phyloP scores from a whole-genome alignment of 2,329 filamentous ascomycete species.

The Acrocalymma vagum region DNA sequence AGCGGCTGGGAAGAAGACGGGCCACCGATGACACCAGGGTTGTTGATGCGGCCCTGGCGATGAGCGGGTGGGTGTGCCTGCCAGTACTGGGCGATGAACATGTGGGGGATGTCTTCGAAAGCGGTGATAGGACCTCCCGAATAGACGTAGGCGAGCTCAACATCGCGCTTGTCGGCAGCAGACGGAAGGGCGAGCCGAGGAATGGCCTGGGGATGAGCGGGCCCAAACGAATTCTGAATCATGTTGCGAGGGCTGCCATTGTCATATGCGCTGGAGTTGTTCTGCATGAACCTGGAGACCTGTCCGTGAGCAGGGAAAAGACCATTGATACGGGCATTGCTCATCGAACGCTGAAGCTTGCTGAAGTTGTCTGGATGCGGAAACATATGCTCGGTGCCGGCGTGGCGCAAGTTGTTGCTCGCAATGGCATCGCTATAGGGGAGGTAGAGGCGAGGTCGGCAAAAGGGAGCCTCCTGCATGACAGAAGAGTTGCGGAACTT shows the following conservation, averaged over 20 bases:
- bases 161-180: slow-evolving; percentile 27
- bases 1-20: slow-evolving; percentile 4
- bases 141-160: slow-evolving; percentile 33
- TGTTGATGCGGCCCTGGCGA: slow-evolving; percentile 10
- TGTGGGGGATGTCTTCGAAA: slow-evolving; percentile 38
- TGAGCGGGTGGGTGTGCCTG: slow-evolving; percentile 16
- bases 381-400: slow-evolving; percentile 78
- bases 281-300: slow-evolving; percentile 77
- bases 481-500: slow-evolving; percentile 98
- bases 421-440: slow-evolving; percentile 56
- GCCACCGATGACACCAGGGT: slow-evolving; percentile 34
- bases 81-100: slow-evolving; percentile 28
- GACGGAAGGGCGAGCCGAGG: slow-evolving; percentile 17
- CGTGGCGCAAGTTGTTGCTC: slow-evolving; percentile 50
- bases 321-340: slow-evolving; percentile 87
- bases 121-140: slow-evolving; percentile 28
- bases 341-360: slow-evolving; percentile 86
- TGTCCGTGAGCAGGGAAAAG: slow-evolving; percentile 83
- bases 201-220: slow-evolving; percentile 24
- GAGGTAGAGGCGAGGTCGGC: slow-evolving; percentile 76
- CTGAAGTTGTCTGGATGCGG: slow-evolving; percentile 83
- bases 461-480: slow-evolving; percentile 84
- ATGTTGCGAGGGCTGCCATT: slow-evolving; percentile 70
- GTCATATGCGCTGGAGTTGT: slow-evolving; percentile 80
- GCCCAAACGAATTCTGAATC: slow-evolving; percentile 26